Evolutionary conservation across 805 yeast genomes (phyloP), one percentile per base, ranked within the genome.

Genomic region (Metschnikowia reukaufii): DNA sequence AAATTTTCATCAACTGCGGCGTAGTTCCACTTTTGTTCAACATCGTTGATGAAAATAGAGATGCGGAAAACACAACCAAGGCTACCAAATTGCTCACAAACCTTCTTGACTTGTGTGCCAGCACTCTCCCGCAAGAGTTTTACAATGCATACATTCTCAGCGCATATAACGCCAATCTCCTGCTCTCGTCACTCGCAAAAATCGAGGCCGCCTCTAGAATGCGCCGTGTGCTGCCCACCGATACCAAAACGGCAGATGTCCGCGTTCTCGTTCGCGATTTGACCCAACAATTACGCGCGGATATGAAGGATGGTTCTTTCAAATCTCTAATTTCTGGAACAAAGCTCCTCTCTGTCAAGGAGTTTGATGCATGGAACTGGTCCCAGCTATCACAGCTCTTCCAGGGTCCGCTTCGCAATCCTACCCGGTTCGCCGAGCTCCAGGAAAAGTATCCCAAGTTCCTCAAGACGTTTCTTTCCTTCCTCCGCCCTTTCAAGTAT

Each of bases 291-390:
- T 63, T 54, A 42, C 58, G 59, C 21, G 55, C 58, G 32, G 57
- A 66, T 33, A 51, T 64, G 29, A 94, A 86, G 56, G 96, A 88
- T 42, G 52, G 70, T 0, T 84, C 83, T 45, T 79, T 91, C 58
- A 83, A 84, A 54, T 74, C 77, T 44, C 70, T 87, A 67, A 73
- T 94, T 6, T 67, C 70, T 23, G 84, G 83, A 39, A 82, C 96
- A 0, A 82, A 76, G 52, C 90, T 94, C 1, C 64, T 89, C 33
- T 76, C 84, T 4, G 83, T 95, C 0, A 94, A 92, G 60, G 88
- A 84, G 44, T 90, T 76, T 60, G 71, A 82, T 1, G 82, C 81
- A 42, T 94, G 99, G 99, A 83, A 90, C 59, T 91, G 97, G 96
- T 79, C 76, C 20, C 69, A 83, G 1, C 70, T 94, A 0, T 69